Conservation (phyloP, 2,329 filamentous ascomycete genomes). For the Neospermospora avenae region DNA sequence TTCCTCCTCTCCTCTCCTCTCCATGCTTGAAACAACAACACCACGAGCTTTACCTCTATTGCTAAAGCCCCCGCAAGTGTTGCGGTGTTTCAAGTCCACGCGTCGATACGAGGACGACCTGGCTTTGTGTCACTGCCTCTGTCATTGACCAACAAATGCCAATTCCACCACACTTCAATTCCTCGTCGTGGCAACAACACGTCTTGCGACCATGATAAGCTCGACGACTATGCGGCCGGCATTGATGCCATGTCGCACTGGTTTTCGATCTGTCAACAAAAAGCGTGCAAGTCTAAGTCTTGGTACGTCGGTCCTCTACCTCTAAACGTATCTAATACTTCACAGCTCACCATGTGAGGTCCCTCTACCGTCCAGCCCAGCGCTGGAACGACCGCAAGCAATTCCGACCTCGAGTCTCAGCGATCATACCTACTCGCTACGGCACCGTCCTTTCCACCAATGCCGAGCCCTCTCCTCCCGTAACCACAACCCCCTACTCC, state of each 20-base stretch:
- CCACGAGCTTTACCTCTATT: no score
- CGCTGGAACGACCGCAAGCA: constrained; percentile 23
- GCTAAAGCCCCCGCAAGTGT: no score
- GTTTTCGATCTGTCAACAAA: constrained; percentile 14
- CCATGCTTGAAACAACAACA: no score
- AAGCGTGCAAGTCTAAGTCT: constrained; percentile 17
- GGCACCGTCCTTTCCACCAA: constrained; percentile 17
- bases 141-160: constrained; percentile 7
- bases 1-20: no score
- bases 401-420: constrained; percentile 19
- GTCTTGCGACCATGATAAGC: constrained; percentile 27
- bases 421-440: constrained; percentile 18
- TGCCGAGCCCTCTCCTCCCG: constrained; percentile 17
- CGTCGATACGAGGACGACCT: background rate
- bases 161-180: background rate
- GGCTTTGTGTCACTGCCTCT: background rate
- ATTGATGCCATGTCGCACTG: constrained; percentile 27
- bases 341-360: constrained; percentile 23
- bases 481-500: constrained; percentile 55
- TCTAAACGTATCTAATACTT: background rate
- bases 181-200: constrained; percentile 2
- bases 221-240: constrained; percentile 27
- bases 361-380: constrained; percentile 22
- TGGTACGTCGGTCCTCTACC: constrained; percentile 14
- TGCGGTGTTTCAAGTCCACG: background rate